Evolutionary conservation across 1,284 basidiomycete genomes (phyloP).

Genomic region (Cutaneotrichosporon cutaneum): DNA sequence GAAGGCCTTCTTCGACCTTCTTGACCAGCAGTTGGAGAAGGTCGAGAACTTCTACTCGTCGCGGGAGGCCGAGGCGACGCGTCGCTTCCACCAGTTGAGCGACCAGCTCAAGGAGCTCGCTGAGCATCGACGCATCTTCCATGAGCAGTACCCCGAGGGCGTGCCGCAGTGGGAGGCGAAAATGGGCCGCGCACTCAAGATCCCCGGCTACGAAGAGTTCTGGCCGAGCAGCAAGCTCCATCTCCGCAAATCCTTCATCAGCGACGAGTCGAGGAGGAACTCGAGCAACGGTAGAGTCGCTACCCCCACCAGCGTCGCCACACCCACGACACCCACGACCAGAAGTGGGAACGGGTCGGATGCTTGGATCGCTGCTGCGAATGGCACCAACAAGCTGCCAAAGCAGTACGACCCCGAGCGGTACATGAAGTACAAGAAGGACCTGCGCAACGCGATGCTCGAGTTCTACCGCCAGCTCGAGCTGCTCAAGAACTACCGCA

Average conservation of each 20-base stretch:
- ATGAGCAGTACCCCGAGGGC: slow-evolving; percentile 57
- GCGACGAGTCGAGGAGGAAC: slow-evolving; percentile 7
- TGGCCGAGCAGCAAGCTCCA: slow-evolving; percentile 24
- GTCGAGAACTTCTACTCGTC: slow-evolving; percentile 77
- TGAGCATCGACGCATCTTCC: slow-evolving; percentile 66
- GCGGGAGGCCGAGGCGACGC: slow-evolving; percentile 67
- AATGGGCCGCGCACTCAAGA: slow-evolving; percentile 28
- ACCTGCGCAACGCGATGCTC: slow-evolving; percentile 73
- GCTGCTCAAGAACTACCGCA: slow-evolving; percentile 78
- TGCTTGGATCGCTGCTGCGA: neutral
- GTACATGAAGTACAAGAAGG: slow-evolving; percentile 77
- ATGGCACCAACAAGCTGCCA: neutral
- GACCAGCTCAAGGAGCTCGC: slow-evolving; percentile 72
- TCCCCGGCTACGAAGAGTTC: slow-evolving; percentile 21
- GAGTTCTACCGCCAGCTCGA: slow-evolving; percentile 82
- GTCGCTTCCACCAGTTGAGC: slow-evolving; percentile 60
- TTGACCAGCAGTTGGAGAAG: slow-evolving; percentile 75
- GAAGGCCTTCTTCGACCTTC: slow-evolving; percentile 67
- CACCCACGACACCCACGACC: neutral
- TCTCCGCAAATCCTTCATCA: slow-evolving; percentile 27
- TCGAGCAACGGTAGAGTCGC: neutral
- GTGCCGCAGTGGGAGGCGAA: slow-evolving; percentile 46
- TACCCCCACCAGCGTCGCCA: neutral
- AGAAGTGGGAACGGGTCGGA: neutral
- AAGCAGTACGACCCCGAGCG: slow-evolving; percentile 66